These are phyloP conservation scores for Uronychia binucleata DNA, from an alignment of 73 alveolate genomes.

Conservation along the genomic window DNA sequence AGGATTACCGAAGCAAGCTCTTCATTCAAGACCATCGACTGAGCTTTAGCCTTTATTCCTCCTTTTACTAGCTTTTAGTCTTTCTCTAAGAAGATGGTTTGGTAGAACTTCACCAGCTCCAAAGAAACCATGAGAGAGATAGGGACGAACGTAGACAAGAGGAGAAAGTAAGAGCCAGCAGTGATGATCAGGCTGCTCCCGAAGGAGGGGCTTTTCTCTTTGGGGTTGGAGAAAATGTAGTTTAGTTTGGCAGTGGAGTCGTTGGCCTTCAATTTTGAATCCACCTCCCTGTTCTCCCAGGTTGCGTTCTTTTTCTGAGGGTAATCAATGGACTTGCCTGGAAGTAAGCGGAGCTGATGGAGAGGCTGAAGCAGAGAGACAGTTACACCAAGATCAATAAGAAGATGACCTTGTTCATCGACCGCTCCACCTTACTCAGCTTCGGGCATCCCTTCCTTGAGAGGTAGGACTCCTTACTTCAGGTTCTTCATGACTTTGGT, in stretches of 20 bases:
- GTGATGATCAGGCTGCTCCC: neutral
- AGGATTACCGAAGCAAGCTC: slow-evolving; percentile 79
- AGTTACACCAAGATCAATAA: slow-evolving; percentile 50
- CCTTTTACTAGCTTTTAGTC: slow-evolving; percentile 84
- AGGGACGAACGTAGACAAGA: slow-evolving; percentile 94
- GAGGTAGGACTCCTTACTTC: slow-evolving; percentile 2
- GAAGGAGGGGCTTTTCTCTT: neutral
- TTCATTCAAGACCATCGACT: slow-evolving; percentile 86
- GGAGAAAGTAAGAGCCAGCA: slow-evolving; percentile 71
- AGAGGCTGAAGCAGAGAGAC: slow-evolving; percentile 22
- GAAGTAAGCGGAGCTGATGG: neutral
- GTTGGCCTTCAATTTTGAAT: neutral
- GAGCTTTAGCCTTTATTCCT: slow-evolving; percentile 73
- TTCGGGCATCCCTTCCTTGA: slow-evolving; percentile 62
- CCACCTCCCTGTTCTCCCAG: neutral
- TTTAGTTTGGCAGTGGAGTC: neutral
- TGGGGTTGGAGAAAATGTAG: neutral
- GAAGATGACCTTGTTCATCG: slow-evolving; percentile 45
- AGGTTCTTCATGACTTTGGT: slow-evolving; percentile 93
- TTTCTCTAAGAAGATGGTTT: slow-evolving; percentile 78
- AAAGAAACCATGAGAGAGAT: slow-evolving; percentile 91
- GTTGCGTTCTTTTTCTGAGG: neutral
- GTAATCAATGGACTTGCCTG: neutral
- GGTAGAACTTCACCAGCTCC: slow-evolving; percentile 92
- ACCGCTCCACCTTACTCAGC: slow-evolving; percentile 50